Evolutionary conservation across 2,329 filamentous ascomycete genomes (phyloP).

Genomic region (Chrysoporthe puriensis): DNA sequence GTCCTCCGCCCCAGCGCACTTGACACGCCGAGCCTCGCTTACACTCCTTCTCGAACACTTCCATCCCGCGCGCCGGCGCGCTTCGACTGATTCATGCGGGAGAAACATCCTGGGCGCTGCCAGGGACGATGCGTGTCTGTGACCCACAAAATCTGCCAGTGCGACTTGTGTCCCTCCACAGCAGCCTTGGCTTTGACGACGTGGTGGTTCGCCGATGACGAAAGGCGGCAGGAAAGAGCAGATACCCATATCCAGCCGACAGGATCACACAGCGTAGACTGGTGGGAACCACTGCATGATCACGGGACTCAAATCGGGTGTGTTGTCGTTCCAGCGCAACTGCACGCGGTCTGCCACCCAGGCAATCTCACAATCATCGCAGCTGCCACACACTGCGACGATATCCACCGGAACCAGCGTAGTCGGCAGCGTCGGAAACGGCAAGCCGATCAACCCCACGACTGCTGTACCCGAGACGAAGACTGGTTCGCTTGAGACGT

Average conservation of each 20-base stretch:
- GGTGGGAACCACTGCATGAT: neutral
- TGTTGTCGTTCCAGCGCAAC: neutral
- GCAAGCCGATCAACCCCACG: neutral
- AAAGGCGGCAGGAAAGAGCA: neutral
- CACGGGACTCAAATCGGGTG: neutral
- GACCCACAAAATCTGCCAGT: constrained; percentile 15
- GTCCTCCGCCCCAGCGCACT: too few relatives aligned
- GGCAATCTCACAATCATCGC: neutral
- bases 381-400: neutral
- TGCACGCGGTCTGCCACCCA: neutral
- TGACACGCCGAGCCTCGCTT: neutral
- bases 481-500: constrained; percentile 22
- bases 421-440: neutral
- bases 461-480: neutral
- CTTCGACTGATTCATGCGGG: neutral
- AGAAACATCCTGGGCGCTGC: constrained; percentile 2
- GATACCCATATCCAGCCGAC: neutral
- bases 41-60: neutral
- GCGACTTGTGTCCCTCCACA: neutral
- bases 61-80: neutral
- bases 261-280: neutral
- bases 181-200: neutral
- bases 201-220: neutral
- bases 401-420: neutral
- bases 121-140: constrained; percentile 6